phyloP scores from a whole-genome alignment of 83 land plant species.

The Picea abies region DNA sequence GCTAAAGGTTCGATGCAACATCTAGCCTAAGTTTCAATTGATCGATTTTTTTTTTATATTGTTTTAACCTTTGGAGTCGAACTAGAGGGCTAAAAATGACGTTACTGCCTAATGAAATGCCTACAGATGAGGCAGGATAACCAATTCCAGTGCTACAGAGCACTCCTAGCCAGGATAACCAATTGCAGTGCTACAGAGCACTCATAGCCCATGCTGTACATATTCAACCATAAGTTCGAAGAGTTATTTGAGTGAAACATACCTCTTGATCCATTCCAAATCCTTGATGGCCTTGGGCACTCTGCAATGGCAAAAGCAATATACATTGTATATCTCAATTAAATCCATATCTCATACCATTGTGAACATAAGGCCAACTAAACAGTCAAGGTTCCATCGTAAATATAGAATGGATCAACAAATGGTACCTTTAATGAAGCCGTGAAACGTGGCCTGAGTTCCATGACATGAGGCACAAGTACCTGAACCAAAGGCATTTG shows the following conservation, averaged over 20 bases:
- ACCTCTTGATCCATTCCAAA: slow-evolving; percentile 9
- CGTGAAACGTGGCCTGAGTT: slow-evolving; percentile 66
- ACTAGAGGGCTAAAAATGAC: too few species aligned
- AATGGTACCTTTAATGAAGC: slow-evolving; percentile 75
- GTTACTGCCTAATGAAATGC: too few species aligned
- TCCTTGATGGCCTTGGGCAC: background rate
- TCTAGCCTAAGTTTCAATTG: too few species aligned
- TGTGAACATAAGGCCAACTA: background rate
- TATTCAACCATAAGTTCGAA: background rate
- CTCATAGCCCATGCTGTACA: too few species aligned
- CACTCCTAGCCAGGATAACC: too few species aligned
- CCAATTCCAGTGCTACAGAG: too few species aligned
- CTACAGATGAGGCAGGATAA: too few species aligned
- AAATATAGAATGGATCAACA: background rate
- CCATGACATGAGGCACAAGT: slow-evolving; percentile 92
- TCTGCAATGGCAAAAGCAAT: slow-evolving; percentile 2
- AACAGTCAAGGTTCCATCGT: background rate
- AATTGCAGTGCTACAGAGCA: too few species aligned
- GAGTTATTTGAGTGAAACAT: background rate
- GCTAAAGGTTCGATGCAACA: too few species aligned
- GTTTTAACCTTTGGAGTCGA: too few species aligned
- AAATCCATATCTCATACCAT: background rate
- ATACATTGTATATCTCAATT: background rate
- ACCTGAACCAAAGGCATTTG: slow-evolving; percentile 97
- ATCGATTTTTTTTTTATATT: too few species aligned